Conservation (phyloP, 306 rosid genomes). For the Rosa chinensis region DNA sequence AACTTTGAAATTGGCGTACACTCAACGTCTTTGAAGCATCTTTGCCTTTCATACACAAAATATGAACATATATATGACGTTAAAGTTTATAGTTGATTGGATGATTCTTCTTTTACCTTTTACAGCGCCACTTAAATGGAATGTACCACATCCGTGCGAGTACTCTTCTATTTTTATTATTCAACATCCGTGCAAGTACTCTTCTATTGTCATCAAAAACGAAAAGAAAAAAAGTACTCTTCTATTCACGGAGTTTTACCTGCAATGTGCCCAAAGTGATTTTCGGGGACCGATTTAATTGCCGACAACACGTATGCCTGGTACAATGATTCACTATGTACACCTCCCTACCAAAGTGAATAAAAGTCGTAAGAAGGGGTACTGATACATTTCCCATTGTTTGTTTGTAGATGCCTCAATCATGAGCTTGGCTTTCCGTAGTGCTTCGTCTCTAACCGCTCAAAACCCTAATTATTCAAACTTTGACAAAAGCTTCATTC, state of each 20-base stretch:
- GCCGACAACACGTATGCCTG: background rate
- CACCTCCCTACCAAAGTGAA: constrained; percentile 1
- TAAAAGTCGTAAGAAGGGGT: background rate
- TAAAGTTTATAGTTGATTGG: too few species aligned
- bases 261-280: background rate
- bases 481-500: background rate
- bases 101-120: too few species aligned
- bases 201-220: too few species aligned
- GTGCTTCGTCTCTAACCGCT: background rate
- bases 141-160: background rate
- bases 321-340: background rate
- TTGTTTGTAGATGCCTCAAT: background rate
- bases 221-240: too few species aligned
- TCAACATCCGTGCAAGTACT: background rate
- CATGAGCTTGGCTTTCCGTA: background rate
- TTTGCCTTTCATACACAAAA: too few species aligned
- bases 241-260: background rate
- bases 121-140: too few species aligned
- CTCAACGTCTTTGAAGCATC: too few species aligned
- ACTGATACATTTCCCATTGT: background rate
- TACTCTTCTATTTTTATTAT: too few species aligned
- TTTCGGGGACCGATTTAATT: background rate
- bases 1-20: too few species aligned
- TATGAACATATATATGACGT: too few species aligned
- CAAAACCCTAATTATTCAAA: background rate